Percentiles rank a stretch among this genome's conserved stretches.
These are phyloP conservation scores for Pedinophyceae sp. DNA, from an alignment of 139 green algal genomes.

Conservation along the genomic window DNA sequence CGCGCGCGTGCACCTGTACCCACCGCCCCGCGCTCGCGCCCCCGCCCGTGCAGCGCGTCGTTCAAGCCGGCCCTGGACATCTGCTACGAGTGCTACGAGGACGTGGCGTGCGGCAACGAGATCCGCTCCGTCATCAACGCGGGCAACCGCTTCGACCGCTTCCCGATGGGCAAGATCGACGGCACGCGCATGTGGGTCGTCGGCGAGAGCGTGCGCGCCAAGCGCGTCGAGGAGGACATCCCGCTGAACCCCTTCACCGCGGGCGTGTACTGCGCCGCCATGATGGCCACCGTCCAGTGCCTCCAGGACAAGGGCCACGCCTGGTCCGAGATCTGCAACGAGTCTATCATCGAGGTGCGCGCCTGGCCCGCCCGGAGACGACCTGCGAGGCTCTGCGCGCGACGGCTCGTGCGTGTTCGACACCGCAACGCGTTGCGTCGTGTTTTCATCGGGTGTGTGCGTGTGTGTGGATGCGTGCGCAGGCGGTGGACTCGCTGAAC, in stretches of 20 bases:
- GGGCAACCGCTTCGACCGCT: conserved; percentile 75
- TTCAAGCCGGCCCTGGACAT: conserved; percentile 89
- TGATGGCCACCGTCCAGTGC: conserved; percentile 92
- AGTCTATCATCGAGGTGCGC: conserved; percentile 86
- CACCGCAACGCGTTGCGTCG: too few relatives aligned
- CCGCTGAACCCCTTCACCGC: conserved; percentile 97
- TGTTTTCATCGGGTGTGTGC: too few relatives aligned
- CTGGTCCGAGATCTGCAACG: conserved; percentile 99
- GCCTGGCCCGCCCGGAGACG: not conserved
- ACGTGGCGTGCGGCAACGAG: conserved; percentile 95
- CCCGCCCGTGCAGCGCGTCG: conserved; percentile 72
- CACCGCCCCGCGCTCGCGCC: too few relatives aligned
- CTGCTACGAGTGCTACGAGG: conserved; percentile 96
- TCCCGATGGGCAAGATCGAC: conserved; percentile 99
- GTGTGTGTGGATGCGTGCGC: too few relatives aligned
- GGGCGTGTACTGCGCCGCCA: conserved; percentile 90
- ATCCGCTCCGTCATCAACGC: conserved; percentile 92
- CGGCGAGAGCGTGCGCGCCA: conserved; percentile 17
- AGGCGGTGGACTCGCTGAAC: conserved; percentile 95
- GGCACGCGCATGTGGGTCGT: conserved; percentile 96
- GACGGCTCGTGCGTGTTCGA: too few relatives aligned
- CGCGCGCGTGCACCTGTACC: too few relatives aligned
- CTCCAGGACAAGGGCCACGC: conserved; percentile 87
- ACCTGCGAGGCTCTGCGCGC: too few relatives aligned
- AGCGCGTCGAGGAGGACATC: conserved; percentile 69